phyloP scores from a whole-genome alignment of 176 grass and related monocot species.

The Eremochloa ophiuroides region DNA sequence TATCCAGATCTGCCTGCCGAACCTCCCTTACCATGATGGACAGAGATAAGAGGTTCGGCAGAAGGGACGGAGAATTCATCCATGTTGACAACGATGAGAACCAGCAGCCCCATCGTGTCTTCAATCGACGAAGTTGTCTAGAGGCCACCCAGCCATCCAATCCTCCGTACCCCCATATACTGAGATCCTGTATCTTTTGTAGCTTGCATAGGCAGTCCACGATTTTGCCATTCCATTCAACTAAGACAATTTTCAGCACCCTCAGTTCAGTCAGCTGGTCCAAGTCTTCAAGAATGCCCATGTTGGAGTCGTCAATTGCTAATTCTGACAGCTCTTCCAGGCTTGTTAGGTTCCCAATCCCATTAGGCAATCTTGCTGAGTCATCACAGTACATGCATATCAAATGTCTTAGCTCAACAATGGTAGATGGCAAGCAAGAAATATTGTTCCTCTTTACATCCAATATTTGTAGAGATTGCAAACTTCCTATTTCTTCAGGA shows the following conservation, averaged over 20 bases:
- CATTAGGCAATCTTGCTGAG: no score
- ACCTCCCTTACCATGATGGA: not conserved
- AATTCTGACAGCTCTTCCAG: no score
- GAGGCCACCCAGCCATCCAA: not conserved
- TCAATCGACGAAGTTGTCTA: not conserved
- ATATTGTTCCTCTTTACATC: not conserved
- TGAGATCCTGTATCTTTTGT: not conserved
- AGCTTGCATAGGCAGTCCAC: not conserved
- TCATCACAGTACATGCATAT: no score
- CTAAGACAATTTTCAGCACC: accelerated
- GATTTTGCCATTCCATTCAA: not conserved
- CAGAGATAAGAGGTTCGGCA: not conserved
- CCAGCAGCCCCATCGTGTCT: not conserved
- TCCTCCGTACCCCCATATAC: not conserved
- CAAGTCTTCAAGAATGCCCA: not conserved
- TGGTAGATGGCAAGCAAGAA: no score
- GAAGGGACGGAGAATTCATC: not conserved
- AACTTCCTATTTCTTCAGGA: not conserved
- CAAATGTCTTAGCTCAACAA: no score
- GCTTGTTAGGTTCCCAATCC: no score
- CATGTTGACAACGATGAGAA: not conserved
- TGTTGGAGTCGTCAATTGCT: not conserved
- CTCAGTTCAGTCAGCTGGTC: not conserved
- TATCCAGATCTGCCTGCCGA: not conserved
- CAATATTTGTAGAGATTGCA: not conserved